Evolutionary conservation across 116 monocot species (phyloP).

Genomic region (Iris pallida): DNA sequence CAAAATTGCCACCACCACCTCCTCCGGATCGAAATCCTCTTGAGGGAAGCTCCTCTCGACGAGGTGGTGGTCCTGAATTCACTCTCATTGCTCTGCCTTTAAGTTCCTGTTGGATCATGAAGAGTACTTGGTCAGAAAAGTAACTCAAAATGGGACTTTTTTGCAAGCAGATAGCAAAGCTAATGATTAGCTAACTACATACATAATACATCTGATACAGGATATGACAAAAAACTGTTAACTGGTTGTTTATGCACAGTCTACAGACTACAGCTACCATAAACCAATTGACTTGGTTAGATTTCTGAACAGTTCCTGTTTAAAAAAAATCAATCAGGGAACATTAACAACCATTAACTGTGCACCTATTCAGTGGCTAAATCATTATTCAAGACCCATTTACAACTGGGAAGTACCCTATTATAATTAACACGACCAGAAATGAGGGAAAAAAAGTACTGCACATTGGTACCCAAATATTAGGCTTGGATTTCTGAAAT

Average conservation of each 20-base stretch:
- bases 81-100: conserved; percentile 53
- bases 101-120: conserved; percentile 29
- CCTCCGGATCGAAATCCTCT: conserved; percentile 32
- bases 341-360: too few species aligned
- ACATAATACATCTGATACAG: neutral
- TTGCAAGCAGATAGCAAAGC: neutral
- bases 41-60: conserved; percentile 24
- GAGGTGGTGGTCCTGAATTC: conserved; percentile 55
- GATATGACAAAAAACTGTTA: neutral
- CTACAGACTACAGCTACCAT: neutral
- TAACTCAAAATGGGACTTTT: neutral
- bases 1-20: conserved; percentile 4
- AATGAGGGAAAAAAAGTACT: too few species aligned
- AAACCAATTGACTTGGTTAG: neutral
- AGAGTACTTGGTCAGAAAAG: neutral
- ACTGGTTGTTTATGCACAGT: neutral
- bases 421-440: too few species aligned
- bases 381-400: too few species aligned
- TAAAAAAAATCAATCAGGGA: too few species aligned
- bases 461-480: too few species aligned
- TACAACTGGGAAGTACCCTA: too few species aligned
- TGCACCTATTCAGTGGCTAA: too few species aligned
- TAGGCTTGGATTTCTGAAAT: too few species aligned
- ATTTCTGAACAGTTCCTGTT: too few species aligned
- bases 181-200: neutral